These are phyloP conservation scores for Schizonepeta tenuifolia DNA, from an alignment of 257 asterid species.

Conservation along the genomic window DNA sequence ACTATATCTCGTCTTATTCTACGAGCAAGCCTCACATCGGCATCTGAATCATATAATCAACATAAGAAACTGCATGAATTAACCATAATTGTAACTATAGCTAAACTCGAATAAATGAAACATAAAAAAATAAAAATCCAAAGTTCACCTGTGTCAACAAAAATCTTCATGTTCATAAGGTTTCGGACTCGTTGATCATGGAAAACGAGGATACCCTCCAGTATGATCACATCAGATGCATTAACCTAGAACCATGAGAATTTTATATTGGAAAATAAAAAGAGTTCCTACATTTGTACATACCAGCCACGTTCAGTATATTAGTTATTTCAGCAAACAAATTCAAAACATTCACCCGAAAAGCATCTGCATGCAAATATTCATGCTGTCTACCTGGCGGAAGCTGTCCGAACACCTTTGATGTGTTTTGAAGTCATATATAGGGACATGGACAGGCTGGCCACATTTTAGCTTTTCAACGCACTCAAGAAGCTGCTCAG, in stretches of 20 bases:
- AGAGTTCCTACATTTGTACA: neutral
- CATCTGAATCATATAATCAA: slow-evolving; percentile 53
- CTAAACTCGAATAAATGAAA: slow-evolving; percentile 15
- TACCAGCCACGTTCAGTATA: slow-evolving; percentile 22
- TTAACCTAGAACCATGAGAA: slow-evolving; percentile 62
- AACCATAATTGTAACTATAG: neutral
- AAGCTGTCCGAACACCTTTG: slow-evolving; percentile 85
- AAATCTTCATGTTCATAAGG: slow-evolving; percentile 97
- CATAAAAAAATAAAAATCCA: slow-evolving; percentile 30
- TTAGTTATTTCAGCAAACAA: slow-evolving; percentile 16
- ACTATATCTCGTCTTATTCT: slow-evolving; percentile 97
- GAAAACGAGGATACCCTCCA: slow-evolving; percentile 97
- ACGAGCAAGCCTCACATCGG: slow-evolving; percentile 99
- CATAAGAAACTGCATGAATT: slow-evolving; percentile 5
- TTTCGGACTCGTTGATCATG: slow-evolving; percentile 92
- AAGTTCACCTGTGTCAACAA: slow-evolving; percentile 88
- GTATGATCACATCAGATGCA: slow-evolving; percentile 95
- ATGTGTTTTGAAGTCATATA: slow-evolving; percentile 92
- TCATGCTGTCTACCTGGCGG: slow-evolving; percentile 68
- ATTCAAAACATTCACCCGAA: neutral
- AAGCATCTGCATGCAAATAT: slow-evolving; percentile 22
- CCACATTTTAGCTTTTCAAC: slow-evolving; percentile 69
- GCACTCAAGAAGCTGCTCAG: slow-evolving; percentile 96
- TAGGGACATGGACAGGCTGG: slow-evolving; percentile 85
- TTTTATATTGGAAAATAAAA: slow-evolving; percentile 4